Evolutionary conservation across 2,329 filamentous ascomycete species (phyloP).

Genomic region (Microsporum audouinii): DNA sequence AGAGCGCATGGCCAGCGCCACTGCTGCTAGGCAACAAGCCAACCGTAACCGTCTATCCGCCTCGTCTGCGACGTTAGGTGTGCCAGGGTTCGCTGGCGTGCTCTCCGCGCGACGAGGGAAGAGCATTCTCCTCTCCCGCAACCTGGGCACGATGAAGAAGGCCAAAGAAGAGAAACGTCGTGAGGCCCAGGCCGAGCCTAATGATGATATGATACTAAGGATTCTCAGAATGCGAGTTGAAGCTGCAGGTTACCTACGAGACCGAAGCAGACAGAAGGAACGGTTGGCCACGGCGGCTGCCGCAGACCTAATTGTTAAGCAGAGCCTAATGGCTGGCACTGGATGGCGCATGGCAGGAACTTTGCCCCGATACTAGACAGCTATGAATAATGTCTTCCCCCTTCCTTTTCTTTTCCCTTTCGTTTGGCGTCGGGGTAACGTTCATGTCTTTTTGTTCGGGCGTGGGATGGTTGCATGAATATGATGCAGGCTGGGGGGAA

Average conservation of each 20-base stretch:
- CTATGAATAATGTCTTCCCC: background rate
- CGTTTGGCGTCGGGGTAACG: background rate
- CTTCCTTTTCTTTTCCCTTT: background rate
- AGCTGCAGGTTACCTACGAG: constrained; percentile 73
- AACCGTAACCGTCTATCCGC: constrained; percentile 58
- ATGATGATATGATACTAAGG: constrained; percentile 93
- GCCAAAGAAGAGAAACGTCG: constrained; percentile 93
- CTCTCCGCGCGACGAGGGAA: constrained; percentile 42
- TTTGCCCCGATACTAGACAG: constrained; percentile 14
- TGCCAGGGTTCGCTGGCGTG: constrained; percentile 32
- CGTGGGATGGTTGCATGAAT: background rate
- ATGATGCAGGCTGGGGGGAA: background rate
- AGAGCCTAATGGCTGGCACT: constrained; percentile 60
- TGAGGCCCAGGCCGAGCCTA: constrained; percentile 90
- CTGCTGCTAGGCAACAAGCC: constrained; percentile 62
- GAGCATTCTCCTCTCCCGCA: constrained; percentile 86
- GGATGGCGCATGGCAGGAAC: constrained; percentile 43
- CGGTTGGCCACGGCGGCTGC: constrained; percentile 79
- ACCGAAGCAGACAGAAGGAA: constrained; percentile 87
- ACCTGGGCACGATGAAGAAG: constrained; percentile 89
- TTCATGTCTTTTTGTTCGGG: background rate
- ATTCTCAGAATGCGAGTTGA: constrained; percentile 93
- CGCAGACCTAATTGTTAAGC: constrained; percentile 85
- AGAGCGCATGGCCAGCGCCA: constrained; percentile 86
- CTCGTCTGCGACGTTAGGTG: constrained; percentile 41